phyloP scores from a whole-genome alignment of 768 basidiomycete genomes.

The Boletus insuetus region DNA sequence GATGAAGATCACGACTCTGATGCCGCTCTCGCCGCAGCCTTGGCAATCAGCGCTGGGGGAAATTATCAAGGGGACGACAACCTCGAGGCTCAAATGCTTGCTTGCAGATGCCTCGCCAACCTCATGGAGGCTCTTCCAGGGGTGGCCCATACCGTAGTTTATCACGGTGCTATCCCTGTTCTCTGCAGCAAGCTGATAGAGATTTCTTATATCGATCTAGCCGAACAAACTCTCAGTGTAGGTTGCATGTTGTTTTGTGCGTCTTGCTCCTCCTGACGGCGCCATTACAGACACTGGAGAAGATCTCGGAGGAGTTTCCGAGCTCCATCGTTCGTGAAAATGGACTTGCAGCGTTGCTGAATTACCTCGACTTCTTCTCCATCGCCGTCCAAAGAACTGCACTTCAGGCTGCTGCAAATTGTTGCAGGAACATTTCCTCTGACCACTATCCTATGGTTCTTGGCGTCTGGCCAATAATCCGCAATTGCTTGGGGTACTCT shows the following conservation, averaged over 20 bases:
- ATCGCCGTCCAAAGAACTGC: conserved; percentile 97
- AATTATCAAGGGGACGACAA: conserved; percentile 80
- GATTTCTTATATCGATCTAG: conserved; percentile 97
- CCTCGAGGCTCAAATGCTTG: conserved; percentile 91
- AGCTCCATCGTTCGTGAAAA: conserved; percentile 95
- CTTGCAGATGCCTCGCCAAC: conserved; percentile 95
- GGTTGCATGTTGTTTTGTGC: conserved; percentile 35
- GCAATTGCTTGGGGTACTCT: conserved; percentile 86
- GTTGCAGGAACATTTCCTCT: conserved; percentile 86
- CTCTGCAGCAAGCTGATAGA: conserved; percentile 96
- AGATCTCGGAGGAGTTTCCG: conserved; percentile 97
- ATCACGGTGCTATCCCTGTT: conserved; percentile 97
- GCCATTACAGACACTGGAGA: conserved; percentile 81
- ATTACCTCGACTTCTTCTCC: conserved; percentile 97
- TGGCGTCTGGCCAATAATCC: conserved; percentile 89
- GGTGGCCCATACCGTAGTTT: conserved; percentile 94
- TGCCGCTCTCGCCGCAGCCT: conserved; percentile 81
- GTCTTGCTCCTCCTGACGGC: conserved; percentile 10
- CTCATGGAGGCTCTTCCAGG: conserved; percentile 99
- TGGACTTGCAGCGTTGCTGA: conserved; percentile 87
- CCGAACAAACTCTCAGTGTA: conserved; percentile 96
- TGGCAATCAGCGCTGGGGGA: conserved; percentile 75
- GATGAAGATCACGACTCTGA: conserved; percentile 74
- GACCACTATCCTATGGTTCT: conserved; percentile 89
- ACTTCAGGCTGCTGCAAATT: conserved; percentile 93